These are phyloP conservation scores for Calvatia gigantea DNA, from an alignment of 768 basidiomycete genomes.

Conservation along the genomic window DNA sequence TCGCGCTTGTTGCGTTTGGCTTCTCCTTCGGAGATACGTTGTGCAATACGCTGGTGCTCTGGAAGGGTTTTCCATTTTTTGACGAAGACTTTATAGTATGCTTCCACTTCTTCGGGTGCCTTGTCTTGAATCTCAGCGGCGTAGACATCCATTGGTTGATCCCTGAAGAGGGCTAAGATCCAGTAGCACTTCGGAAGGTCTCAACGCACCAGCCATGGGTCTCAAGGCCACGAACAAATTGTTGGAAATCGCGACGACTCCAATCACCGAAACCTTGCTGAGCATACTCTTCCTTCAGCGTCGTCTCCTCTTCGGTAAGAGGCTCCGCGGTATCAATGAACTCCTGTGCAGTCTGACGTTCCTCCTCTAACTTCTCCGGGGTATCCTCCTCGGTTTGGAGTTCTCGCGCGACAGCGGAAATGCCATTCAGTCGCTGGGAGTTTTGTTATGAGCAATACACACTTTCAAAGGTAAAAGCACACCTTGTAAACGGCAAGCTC, in stretches of 20 bases:
- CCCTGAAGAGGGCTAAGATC: conserved; percentile 35
- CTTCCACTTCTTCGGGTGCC: conserved; percentile 68
- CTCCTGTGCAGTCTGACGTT: conserved; percentile 74
- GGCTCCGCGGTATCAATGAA: conserved; percentile 93
- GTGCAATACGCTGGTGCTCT: conserved; percentile 80
- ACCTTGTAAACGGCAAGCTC: conserved; percentile 84
- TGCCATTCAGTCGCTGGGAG: conserved; percentile 59
- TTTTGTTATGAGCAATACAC: too few relatives aligned
- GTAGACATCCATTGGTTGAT: conserved; percentile 61
- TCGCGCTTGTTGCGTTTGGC: conserved; percentile 85
- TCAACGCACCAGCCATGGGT: conserved; percentile 70
- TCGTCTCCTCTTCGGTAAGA: conserved; percentile 83
- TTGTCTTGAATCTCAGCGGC: conserved; percentile 86
- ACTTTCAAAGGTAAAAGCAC: not conserved
- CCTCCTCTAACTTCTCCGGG: conserved; percentile 80
- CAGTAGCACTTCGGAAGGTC: not conserved
- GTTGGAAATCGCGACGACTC: conserved; percentile 92
- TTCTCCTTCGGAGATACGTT: conserved; percentile 87
- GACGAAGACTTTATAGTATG: conserved; percentile 82
- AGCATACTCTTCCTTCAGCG: conserved; percentile 74
- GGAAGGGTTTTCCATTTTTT: conserved; percentile 81
- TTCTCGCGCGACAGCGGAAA: conserved; percentile 62
- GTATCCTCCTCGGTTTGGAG: conserved; percentile 69
- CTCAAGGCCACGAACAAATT: conserved; percentile 68
- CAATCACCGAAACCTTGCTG: conserved; percentile 84